Percentiles rank a stretch among this genome's conserved stretches.
These are phyloP conservation scores for Xylariaceae sp. DNA, from an alignment of 2,329 filamentous ascomycete genomes.

Conservation along the genomic window DNA sequence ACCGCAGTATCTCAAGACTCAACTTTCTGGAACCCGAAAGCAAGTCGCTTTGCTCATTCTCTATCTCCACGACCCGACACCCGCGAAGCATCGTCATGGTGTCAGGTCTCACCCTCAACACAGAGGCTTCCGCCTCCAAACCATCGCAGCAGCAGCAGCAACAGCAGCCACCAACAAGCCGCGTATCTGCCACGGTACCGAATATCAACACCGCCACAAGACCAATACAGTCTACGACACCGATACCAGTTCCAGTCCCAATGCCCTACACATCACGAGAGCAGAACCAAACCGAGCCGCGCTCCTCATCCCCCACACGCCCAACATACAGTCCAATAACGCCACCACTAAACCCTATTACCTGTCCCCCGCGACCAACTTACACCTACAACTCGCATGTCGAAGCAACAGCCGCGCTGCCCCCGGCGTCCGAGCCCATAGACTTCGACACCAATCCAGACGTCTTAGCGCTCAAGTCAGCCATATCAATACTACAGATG, in stretches of 20 bases:
- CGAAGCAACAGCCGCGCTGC: conserved; percentile 14
- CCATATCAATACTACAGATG: conserved; percentile 81
- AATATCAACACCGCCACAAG: conserved; percentile 5
- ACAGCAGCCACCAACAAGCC: not conserved
- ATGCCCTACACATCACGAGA: conserved; percentile 12
- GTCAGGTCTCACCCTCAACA: conserved; percentile 33
- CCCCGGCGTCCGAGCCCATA: conserved; percentile 49
- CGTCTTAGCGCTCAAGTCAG: conserved; percentile 78
- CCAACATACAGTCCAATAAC: conserved; percentile 55
- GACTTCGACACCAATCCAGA: conserved; percentile 70
- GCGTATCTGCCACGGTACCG: conserved; percentile 4
- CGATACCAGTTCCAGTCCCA: conserved; percentile 21
- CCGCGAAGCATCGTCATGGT: conserved; percentile 22
- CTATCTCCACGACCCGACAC: not conserved
- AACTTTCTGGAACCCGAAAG: too few species aligned
- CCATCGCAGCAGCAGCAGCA: conserved; percentile 4
- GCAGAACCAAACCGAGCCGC: conserved; percentile 18
- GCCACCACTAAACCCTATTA: conserved; percentile 43
- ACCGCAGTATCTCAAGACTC: too few species aligned
- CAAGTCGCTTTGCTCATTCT: not conserved
- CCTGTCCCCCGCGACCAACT: conserved; percentile 29
- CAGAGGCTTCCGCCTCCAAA: conserved; percentile 18
- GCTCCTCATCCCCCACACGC: conserved; percentile 43
- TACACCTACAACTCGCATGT: conserved; percentile 28
- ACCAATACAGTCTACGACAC: conserved; percentile 18